Percentiles rank a stretch among this genome's conserved stretches.
phyloP scores from a whole-genome alignment of 768 basidiomycete species.

The Boletus rubroflammeus region DNA sequence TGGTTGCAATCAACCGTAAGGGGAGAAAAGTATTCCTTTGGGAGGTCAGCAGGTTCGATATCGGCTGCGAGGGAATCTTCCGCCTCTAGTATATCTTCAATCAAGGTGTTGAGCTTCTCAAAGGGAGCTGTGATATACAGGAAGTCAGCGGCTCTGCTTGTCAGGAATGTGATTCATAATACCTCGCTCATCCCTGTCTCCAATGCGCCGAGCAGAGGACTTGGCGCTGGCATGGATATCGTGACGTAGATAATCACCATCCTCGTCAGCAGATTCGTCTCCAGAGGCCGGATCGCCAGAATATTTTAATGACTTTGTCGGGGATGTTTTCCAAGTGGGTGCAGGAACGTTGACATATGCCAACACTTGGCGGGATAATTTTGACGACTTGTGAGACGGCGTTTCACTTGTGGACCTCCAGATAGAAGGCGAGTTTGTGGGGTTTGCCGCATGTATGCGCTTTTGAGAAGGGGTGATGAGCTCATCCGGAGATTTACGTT shows the following conservation, averaged over 20 bases:
- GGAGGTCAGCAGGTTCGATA: slow-evolving; percentile 45
- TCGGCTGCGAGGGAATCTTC: slow-evolving; percentile 69
- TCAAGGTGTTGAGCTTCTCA: slow-evolving; percentile 69
- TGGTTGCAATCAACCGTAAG: slow-evolving; percentile 53
- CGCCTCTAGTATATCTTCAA: slow-evolving; percentile 84
- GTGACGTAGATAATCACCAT: slow-evolving; percentile 29
- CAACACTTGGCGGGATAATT: slow-evolving; percentile 31
- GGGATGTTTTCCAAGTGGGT: slow-evolving; percentile 29
- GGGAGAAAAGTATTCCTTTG: slow-evolving; percentile 61
- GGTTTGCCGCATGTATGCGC: slow-evolving; percentile 39
- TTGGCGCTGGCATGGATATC: slow-evolving; percentile 35
- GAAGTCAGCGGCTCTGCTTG: neutral
- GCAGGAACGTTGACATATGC: slow-evolving; percentile 34
- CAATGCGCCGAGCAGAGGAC: slow-evolving; percentile 57
- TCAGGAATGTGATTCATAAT: neutral
- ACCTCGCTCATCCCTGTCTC: slow-evolving; percentile 79
- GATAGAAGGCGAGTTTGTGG: slow-evolving; percentile 9
- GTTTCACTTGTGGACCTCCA: slow-evolving; percentile 18
- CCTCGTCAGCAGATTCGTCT: slow-evolving; percentile 51
- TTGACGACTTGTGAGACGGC: slow-evolving; percentile 28
- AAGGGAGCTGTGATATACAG: slow-evolving; percentile 46
- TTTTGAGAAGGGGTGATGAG: slow-evolving; percentile 63
- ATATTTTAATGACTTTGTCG: slow-evolving; percentile 19
- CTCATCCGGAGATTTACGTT: slow-evolving; percentile 62
- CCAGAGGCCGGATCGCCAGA: slow-evolving; percentile 46